Conservation (phyloP, 805 yeast species). For the Danielia reshetovae region DNA sequence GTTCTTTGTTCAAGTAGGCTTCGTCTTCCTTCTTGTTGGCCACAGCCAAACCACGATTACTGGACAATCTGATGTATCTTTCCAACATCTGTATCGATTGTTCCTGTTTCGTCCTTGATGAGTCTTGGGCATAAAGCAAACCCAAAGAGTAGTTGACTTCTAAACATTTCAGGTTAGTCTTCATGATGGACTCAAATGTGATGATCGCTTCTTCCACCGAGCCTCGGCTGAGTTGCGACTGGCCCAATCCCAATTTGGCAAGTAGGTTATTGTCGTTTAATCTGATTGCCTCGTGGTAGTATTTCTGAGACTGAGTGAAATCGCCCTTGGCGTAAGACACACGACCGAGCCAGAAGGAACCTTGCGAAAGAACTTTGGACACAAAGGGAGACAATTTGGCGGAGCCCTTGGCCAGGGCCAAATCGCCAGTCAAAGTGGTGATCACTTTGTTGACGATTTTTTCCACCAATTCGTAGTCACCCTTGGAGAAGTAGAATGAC, state of each 20-base stretch:
- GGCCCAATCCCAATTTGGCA: constrained; percentile 81
- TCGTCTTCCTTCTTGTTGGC: constrained; percentile 21
- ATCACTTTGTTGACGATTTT: constrained; percentile 52
- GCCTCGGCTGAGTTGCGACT: constrained; percentile 72
- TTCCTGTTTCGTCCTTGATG: constrained; percentile 36
- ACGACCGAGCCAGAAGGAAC: constrained; percentile 80
- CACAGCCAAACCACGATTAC: constrained; percentile 38
- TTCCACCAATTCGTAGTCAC: constrained; percentile 54
- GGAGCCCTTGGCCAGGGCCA: constrained; percentile 9
- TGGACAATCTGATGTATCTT: constrained; percentile 61
- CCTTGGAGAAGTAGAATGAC: constrained; percentile 66
- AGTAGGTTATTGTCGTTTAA: constrained; percentile 60
- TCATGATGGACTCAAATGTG: constrained; percentile 72
- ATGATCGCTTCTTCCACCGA: constrained; percentile 79
- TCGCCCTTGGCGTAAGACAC: constrained; percentile 59
- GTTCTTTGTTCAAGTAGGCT: constrained; percentile 43
- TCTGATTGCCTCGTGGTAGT: constrained; percentile 69
- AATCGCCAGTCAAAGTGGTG: constrained; percentile 18
- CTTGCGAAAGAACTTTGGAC: constrained; percentile 31
- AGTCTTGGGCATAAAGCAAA: constrained; percentile 57
- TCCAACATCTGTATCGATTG: constrained; percentile 64
- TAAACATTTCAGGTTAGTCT: constrained; percentile 60
- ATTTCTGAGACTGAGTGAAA: constrained; percentile 63
- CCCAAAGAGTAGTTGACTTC: constrained; percentile 81
- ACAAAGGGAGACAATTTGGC: constrained; percentile 25